These are phyloP conservation scores for Sugiyamaella marilandica DNA, from an alignment of 805 yeast species.

Conservation along the genomic window DNA sequence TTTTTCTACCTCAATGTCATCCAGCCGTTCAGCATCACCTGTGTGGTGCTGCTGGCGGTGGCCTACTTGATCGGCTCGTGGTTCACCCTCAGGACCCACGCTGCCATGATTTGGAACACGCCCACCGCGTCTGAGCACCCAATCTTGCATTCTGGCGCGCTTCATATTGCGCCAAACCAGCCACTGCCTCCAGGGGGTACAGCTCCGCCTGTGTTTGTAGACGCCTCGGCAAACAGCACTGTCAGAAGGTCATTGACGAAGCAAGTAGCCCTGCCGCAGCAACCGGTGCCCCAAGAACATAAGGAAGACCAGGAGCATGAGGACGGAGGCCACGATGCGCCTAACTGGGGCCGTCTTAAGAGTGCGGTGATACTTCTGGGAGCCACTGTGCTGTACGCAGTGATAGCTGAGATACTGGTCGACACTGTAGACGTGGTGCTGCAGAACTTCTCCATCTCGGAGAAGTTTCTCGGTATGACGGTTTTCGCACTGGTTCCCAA, in stretches of 20 bases:
- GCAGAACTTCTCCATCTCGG: constrained; percentile 71
- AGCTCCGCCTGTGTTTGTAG: background rate
- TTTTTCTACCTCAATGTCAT: constrained; percentile 68
- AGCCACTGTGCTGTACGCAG: constrained; percentile 83
- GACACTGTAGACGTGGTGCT: constrained; percentile 89
- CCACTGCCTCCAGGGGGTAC: constrained; percentile 2
- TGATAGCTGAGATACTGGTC: constrained; percentile 90
- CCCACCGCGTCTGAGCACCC: constrained; percentile 41
- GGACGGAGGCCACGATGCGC: constrained; percentile 87
- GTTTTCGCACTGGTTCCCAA: constrained; percentile 95
- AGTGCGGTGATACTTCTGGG: constrained; percentile 75
- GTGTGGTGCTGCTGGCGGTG: constrained; percentile 73
- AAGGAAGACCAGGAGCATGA: constrained; percentile 10
- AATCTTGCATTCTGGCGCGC: constrained; percentile 12
- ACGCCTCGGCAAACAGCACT: background rate
- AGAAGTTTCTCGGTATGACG: constrained; percentile 88
- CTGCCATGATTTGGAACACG: constrained; percentile 90
- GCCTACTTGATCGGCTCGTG: constrained; percentile 86
- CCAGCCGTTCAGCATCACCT: constrained; percentile 74
- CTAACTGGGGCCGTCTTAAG: constrained; percentile 89
- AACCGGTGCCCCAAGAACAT: background rate
- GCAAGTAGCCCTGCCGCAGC: constrained; percentile 1
- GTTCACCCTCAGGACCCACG: constrained; percentile 94
- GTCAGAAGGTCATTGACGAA: constrained; percentile 3
- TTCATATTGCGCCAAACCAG: constrained; percentile 10